Evolutionary conservation across 2,329 filamentous ascomycete species (phyloP), one percentile per base, ranked within the genome.

Genomic region (Penicillium sp.): DNA sequence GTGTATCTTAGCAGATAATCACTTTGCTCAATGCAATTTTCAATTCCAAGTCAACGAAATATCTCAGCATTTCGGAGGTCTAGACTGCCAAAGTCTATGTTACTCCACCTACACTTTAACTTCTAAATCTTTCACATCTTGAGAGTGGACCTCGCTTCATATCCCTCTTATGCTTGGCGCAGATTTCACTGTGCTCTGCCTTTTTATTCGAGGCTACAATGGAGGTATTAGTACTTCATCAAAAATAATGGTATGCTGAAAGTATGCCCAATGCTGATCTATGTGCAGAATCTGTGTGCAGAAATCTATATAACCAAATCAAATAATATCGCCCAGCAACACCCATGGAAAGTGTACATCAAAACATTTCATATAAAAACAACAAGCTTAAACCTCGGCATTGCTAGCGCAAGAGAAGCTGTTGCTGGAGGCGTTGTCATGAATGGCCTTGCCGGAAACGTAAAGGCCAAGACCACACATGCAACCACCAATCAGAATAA

Each of bases 391-490:
- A 26, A 58, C 55, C 19, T 41, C 50, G 5, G 66, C 59, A 56
- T 74, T 75, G 54, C 63, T 73, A 44, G 69, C 69, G 50, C 75
- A 77, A 4, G 73, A 71, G 55, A 75, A 77, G 58, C 69, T 73
- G 42, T 61, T 66, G 47, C 63, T 67, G n/a, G 68, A 64, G 6
- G 68, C 54, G 43, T 71, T 63, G 61, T 59, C 56, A 36, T 59
- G 49, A 40, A 59, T 61, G 36, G 49, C 59, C 57, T 60, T 59
- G 25, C 59, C 60, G 46, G 66, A 68, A 47, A 66, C 72, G 58
- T 64, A 71, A 51, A 55, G 62, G 38, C 59, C 61, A 54, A 66
- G 63, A 36, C 62, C 61, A 42, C 64, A 65, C 55, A 70, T 68
- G 17, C 58, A 63, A 10, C 35, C 66, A 43, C 71, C 73, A 40